Percentiles rank a stretch among this genome's conserved stretches.
Evolutionary conservation across 2,329 filamentous ascomycete genomes (phyloP).

Genomic region (Calonectria pseudoreteaudii): DNA sequence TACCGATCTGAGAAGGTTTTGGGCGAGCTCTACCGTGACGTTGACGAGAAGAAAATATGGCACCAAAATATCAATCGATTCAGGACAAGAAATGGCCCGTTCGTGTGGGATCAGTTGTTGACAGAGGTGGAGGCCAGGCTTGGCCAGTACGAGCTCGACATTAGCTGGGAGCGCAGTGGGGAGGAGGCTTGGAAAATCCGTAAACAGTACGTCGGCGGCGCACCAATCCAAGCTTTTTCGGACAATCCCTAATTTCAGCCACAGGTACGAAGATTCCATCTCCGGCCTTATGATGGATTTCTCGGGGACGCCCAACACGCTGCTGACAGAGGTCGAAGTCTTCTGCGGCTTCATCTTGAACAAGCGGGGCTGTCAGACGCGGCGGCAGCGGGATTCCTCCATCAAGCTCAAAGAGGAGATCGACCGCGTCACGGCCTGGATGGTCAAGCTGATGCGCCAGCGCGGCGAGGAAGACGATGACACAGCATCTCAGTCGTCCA

Average conservation of each 20-base stretch:
- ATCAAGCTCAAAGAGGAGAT: slow-evolving; percentile 64
- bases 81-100: slow-evolving; percentile 40
- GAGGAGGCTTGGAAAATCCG: slow-evolving; percentile 58
- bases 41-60: slow-evolving; percentile 79
- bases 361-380: slow-evolving; percentile 60
- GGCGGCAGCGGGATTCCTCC: slow-evolving; percentile 64
- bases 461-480: slow-evolving; percentile 15
- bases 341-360: slow-evolving; percentile 69
- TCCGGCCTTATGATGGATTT: slow-evolving; percentile 47
- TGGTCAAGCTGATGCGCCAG: slow-evolving; percentile 49
- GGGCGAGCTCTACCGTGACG: slow-evolving; percentile 76
- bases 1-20: slow-evolving; percentile 77
- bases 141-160: slow-evolving; percentile 28
- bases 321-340: slow-evolving; percentile 63
- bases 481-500: neutral
- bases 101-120: slow-evolving; percentile 60
- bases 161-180: slow-evolving; percentile 50
- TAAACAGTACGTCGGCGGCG: slow-evolving; percentile 53
- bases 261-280: slow-evolving; percentile 61
- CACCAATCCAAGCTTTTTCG: neutral
- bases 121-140: slow-evolving; percentile 35
- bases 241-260: slow-evolving; percentile 7
- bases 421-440: slow-evolving; percentile 58
- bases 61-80: slow-evolving; percentile 56
- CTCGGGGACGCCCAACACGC: slow-evolving; percentile 57